Percentiles rank a stretch among this genome's conserved stretches.
These are phyloP conservation scores for Leccinum barrowsii DNA, from an alignment of 768 basidiomycete genomes.

Conservation along the genomic window DNA sequence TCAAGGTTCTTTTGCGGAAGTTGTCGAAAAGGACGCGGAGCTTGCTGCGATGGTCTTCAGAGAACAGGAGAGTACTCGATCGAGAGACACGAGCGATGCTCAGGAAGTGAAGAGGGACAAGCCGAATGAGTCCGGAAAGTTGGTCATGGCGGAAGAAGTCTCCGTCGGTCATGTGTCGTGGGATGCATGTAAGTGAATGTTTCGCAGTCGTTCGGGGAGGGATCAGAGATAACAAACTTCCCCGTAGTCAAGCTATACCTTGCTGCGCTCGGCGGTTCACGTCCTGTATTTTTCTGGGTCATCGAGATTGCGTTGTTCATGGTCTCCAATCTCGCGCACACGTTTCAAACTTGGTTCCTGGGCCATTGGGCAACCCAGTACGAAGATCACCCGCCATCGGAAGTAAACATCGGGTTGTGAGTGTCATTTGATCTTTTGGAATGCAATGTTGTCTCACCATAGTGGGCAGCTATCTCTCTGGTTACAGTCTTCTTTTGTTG, in stretches of 20 bases:
- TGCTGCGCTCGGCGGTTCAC: background rate
- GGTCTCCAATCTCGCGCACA: background rate
- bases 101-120: background rate
- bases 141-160: background rate
- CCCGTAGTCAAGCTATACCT: background rate
- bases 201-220: background rate
- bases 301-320: background rate
- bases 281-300: background rate
- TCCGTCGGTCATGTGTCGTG: slow-evolving; percentile 1
- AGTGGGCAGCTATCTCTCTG: background rate
- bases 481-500: background rate
- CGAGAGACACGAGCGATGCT: background rate
- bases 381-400: background rate
- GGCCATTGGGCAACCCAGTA: slow-evolving; percentile 4
- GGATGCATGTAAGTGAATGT: background rate
- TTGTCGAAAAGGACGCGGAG: background rate
- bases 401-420: background rate
- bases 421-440: background rate
- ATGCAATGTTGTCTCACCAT: background rate
- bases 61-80: background rate
- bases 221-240: background rate
- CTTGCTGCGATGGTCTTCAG: background rate
- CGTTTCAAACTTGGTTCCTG: slow-evolving; percentile 1
- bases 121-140: background rate
- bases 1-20: background rate